Evolutionary conservation across 768 basidiomycete genomes (phyloP).

Genomic region (Mycena galopus): DNA sequence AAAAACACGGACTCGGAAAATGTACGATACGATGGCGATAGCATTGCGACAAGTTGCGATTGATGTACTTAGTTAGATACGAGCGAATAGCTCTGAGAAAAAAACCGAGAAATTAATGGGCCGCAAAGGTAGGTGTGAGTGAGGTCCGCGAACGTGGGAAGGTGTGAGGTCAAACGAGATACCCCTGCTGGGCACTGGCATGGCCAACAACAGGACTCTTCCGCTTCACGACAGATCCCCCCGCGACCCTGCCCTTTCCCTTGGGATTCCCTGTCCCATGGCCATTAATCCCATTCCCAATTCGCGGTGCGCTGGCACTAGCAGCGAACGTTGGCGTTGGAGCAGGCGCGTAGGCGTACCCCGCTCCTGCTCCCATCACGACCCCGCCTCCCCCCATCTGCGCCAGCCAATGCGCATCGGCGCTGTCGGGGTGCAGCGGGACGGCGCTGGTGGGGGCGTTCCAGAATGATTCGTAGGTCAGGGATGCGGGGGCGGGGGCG

Average conservation of each 20-base stretch:
- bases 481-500: constrained; percentile 46
- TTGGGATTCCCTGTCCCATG: no score
- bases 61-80: no score
- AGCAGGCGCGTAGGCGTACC: no score
- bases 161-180: not conserved
- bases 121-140: no score
- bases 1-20: not conserved
- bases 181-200: not conserved
- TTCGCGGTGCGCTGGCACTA: no score
- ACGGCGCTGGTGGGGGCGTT: constrained; percentile 58
- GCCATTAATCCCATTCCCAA: no score
- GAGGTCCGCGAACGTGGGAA: no score
- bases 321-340: not conserved
- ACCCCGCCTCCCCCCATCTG: no score
- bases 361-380: no score
- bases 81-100: no score
- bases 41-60: not conserved
- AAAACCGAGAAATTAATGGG: no score
- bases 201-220: constrained; percentile 6
- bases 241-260: not conserved
- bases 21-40: no score
- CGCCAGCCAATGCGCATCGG: not conserved
- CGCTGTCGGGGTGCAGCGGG: not conserved
- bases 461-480: constrained; percentile 73
- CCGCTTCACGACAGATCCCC: constrained; percentile 9